These are phyloP conservation scores for Talaromyces piceae DNA, from an alignment of 2,329 filamentous ascomycete species.

Conservation along the genomic window DNA sequence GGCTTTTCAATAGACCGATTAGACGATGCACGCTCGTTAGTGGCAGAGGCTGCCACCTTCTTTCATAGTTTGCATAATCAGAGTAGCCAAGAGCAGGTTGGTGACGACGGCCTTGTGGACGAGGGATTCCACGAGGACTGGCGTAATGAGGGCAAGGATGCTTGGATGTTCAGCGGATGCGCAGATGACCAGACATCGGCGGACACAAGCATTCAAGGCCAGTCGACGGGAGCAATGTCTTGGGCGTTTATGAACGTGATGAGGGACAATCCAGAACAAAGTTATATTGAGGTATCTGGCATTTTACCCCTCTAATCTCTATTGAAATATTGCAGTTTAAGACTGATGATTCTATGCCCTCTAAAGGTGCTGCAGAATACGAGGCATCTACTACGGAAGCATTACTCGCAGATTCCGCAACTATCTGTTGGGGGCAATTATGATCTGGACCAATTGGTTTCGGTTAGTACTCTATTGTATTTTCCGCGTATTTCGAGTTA, in stretches of 20 bases:
- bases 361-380: slow-evolving; percentile 22
- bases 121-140: slow-evolving; percentile 42
- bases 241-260: slow-evolving; percentile 12
- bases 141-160: slow-evolving; percentile 39
- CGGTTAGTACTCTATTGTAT: slow-evolving; percentile 4
- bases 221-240: slow-evolving; percentile 19
- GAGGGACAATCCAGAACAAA: slow-evolving; percentile 8
- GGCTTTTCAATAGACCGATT: slow-evolving; percentile 22
- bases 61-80: slow-evolving; percentile 10
- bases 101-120: slow-evolving; percentile 37
- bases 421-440: slow-evolving; percentile 15
- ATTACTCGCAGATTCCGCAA: slow-evolving; percentile 24
- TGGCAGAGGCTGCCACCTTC: slow-evolving; percentile 9
- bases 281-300: slow-evolving; percentile 7
- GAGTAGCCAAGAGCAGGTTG: slow-evolving; percentile 33
- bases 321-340: background rate
- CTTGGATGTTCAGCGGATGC: slow-evolving; percentile 47
- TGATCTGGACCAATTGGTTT: slow-evolving; percentile 5
- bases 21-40: slow-evolving; percentile 9
- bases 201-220: slow-evolving; percentile 40
- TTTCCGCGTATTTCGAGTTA: no score
- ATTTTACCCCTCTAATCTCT: background rate
- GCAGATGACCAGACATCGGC: slow-evolving; percentile 46
- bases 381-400: slow-evolving; percentile 17
- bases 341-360: slow-evolving; percentile 11